phyloP scores from a whole-genome alignment of 1,284 basidiomycete genomes.

The Apiotrichum brassicae region DNA sequence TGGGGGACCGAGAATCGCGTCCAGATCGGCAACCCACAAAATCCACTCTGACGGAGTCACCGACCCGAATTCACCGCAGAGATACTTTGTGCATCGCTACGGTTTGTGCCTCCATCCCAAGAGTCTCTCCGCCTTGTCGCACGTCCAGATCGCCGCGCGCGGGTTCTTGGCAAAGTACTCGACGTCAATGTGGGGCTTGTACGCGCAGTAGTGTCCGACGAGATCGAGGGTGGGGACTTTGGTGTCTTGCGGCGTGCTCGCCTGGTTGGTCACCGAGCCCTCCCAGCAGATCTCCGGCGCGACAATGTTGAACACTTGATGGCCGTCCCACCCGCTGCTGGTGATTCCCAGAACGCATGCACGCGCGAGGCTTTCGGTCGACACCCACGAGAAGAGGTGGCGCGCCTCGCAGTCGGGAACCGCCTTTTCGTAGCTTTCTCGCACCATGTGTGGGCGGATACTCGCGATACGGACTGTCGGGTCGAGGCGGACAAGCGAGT shows the following conservation, averaged over 20 bases:
- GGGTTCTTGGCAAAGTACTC: conserved; percentile 22
- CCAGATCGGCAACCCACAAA: no score
- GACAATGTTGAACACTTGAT: conserved; percentile 46
- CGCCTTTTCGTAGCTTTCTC: conserved; percentile 12
- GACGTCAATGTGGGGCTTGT: conserved; percentile 18
- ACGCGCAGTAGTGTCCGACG: conserved; percentile 11
- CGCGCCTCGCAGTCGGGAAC: conserved; percentile 5
- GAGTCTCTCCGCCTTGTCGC: conserved; percentile 39
- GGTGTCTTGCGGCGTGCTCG: conserved; percentile 10
- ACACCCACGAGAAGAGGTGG: conserved; percentile 42
- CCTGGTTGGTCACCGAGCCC: conserved; percentile 10
- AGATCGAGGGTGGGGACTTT: conserved; percentile 23
- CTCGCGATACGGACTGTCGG: conserved; percentile 34
- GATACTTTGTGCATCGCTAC: no score
- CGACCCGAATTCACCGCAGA: no score
- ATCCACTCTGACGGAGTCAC: no score
- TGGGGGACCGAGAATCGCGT: no score
- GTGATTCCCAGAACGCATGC: conserved; percentile 39
- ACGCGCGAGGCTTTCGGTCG: conserved; percentile 26
- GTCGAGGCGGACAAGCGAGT: conserved; percentile 26
- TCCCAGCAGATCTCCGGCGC: conserved; percentile 30
- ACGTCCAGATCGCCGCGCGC: conserved; percentile 34
- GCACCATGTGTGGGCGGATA: conserved; percentile 42
- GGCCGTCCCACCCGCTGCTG: conserved; percentile 21
- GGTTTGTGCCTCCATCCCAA: conserved; percentile 44